Percentiles rank a stretch among this genome's conserved stretches.
Conservation (phyloP, 129 eudicot species). For the Erigeron canadensis region DNA sequence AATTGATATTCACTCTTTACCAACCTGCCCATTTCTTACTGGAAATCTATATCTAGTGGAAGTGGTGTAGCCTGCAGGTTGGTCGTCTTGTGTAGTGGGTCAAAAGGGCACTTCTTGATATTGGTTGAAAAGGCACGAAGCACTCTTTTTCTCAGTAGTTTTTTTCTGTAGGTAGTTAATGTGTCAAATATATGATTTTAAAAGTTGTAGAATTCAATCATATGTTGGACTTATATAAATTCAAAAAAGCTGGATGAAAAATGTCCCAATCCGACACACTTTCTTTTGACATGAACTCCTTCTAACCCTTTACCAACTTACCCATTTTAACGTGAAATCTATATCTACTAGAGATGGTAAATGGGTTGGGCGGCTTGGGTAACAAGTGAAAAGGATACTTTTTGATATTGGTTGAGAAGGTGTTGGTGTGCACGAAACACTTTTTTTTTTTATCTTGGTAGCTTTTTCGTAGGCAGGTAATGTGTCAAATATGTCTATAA, state of each 20-base stretch:
- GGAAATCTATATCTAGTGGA: slow-evolving; percentile 6
- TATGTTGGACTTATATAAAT: too few relatives aligned
- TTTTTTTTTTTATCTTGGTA: background rate
- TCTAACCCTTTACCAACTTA: too few relatives aligned
- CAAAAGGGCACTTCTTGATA: background rate
- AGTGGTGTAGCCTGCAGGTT: background rate
- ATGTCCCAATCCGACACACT: background rate
- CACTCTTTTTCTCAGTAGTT: background rate
- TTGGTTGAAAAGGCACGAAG: background rate
- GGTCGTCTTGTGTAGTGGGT: background rate
- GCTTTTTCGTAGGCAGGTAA: background rate
- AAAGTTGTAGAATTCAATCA: too few relatives aligned
- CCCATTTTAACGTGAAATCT: background rate
- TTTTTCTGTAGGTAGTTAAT: background rate
- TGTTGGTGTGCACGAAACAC: background rate
- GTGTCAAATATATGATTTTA: background rate
- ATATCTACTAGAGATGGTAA: too few relatives aligned
- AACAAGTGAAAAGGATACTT: too few relatives aligned
- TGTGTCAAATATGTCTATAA: background rate
- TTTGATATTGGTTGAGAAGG: background rate
- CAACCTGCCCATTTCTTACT: too few relatives aligned
- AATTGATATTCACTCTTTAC: too few relatives aligned
- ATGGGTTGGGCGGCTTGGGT: too few relatives aligned
- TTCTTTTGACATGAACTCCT: too few relatives aligned
- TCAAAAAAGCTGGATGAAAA: too few relatives aligned